Base-by-base conservation (phyloP, 306 rosid genomes). In the Trichosanthes cucumerina region DNA sequence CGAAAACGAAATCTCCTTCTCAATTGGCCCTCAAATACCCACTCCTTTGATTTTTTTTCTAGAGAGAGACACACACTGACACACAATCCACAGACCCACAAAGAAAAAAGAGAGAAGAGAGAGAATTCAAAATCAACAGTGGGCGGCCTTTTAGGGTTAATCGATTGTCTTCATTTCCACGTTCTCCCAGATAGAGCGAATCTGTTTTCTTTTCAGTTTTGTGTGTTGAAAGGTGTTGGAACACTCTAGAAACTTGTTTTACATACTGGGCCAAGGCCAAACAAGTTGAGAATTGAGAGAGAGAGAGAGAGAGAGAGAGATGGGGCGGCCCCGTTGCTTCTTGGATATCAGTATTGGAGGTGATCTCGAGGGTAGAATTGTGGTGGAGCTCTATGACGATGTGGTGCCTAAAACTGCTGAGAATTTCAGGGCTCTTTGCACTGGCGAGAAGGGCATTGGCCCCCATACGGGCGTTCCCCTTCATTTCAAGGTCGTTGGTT, bases 351-450 rank as follows among this genome's bases (percentile, higher is more conserved):
- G 89, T 87, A 88, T 93, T 69, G 97, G 98, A 26, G 92, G 84
- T 64, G 98, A 93, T 83, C 88, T 91, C 0, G 98, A 93, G 84
- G 98, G 98, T 47, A 82, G 98, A 83, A 86, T 93, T 16, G 87
- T 91, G 68, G 78, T 93, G 1, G 98, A 90, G 88, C 93, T 93
- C 58, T 91, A 39, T 84, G 72, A 90, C 44, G 97, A 90, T 70
- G 86, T 89, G 10, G 97, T 68, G 36, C 98, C 98, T 36, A 93
- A 86, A 81, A 93, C 97, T 16, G 82, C 89, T 33, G 90, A 90
- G 78, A 93, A 91, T 83, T 93, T 93, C 84, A 93, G 91, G 81
- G 97, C 96, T 81, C 93, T 93, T 49, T 93, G 98, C 79, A 91
- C 98, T 5, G 98, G 98, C 1, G 92, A 91, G 79, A 91, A 89